These are phyloP conservation scores for Fraxinus floribunda DNA, from an alignment of 305 asterid genomes.

Conservation along the genomic window DNA sequence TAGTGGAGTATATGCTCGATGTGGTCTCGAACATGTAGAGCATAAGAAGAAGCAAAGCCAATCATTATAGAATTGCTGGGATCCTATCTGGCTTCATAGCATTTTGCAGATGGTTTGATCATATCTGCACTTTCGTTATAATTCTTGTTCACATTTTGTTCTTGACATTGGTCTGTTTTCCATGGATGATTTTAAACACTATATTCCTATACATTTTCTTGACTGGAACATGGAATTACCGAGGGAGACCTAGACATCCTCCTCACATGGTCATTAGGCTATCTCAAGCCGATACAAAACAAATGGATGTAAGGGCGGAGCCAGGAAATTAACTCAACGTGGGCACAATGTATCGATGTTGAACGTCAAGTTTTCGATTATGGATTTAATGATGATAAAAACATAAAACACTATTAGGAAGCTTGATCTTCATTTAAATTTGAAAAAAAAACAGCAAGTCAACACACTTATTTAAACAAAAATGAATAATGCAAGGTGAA, in stretches of 20 bases:
- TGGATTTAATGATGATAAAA: too few relatives aligned
- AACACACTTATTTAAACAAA: too few relatives aligned
- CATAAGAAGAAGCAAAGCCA: constrained; percentile 72
- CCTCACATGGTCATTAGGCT: constrained; percentile 77
- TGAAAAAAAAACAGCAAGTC: too few relatives aligned
- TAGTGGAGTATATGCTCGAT: constrained; percentile 80
- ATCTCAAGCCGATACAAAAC: constrained; percentile 63
- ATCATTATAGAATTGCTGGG: constrained; percentile 51
- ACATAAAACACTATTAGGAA: too few relatives aligned
- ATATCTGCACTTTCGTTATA: constrained; percentile 47
- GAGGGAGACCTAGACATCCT: constrained; percentile 31
- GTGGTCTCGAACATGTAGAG: constrained; percentile 86
- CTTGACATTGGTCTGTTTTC: constrained; percentile 48
- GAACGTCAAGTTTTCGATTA: too few relatives aligned
- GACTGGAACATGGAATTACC: constrained; percentile 30
- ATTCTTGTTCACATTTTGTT: constrained; percentile 49
- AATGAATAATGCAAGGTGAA: too few relatives aligned
- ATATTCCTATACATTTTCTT: constrained; percentile 46
- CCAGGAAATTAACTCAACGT: too few relatives aligned
- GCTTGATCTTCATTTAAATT: too few relatives aligned
- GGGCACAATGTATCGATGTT: too few relatives aligned
- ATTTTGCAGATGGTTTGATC: constrained; percentile 40
- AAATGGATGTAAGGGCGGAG: constrained; percentile 45
- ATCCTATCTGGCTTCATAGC: constrained; percentile 41
- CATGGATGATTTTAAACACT: constrained; percentile 51